These are phyloP conservation scores for Trichoderma arundinaceum DNA, from an alignment of 2,329 filamentous ascomycete genomes.

Conservation along the genomic window DNA sequence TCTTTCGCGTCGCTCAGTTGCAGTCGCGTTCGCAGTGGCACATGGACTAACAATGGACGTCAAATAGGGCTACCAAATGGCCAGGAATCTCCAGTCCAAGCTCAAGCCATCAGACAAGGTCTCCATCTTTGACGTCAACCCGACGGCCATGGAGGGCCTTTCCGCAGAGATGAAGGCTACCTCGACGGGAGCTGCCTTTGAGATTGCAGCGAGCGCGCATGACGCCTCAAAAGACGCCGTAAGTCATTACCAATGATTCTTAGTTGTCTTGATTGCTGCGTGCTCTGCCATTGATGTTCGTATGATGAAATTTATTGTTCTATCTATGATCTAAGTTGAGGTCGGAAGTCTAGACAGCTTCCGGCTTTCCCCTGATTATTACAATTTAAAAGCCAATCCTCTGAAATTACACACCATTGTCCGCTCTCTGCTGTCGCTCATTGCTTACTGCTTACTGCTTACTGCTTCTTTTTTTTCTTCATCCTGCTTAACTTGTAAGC, in stretches of 20 bases:
- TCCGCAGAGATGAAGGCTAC: slow-evolving; percentile 54
- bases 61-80: slow-evolving; percentile 65
- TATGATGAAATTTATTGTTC: slow-evolving; percentile 44
- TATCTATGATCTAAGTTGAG: slow-evolving; percentile 78
- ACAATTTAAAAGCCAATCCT: slow-evolving; percentile 69
- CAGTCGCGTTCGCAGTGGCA: background rate
- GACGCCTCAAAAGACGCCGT: slow-evolving; percentile 61
- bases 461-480: background rate
- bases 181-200: slow-evolving; percentile 53
- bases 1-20: background rate
- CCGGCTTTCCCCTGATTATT: slow-evolving; percentile 66
- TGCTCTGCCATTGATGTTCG: background rate
- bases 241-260: slow-evolving; percentile 39
- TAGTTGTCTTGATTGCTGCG: background rate
- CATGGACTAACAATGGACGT: slow-evolving; percentile 27
- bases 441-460: background rate
- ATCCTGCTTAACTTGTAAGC: background rate
- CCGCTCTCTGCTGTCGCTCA: background rate
- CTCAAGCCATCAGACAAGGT: slow-evolving; percentile 57
- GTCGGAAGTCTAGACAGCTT: slow-evolving; percentile 47
- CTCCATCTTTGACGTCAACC: slow-evolving; percentile 63
- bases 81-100: slow-evolving; percentile 65
- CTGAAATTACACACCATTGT: background rate
- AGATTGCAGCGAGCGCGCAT: slow-evolving; percentile 52
- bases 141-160: slow-evolving; percentile 53